Conservation (phyloP, 257 asterid species). For the Solanum paucissectum region DNA sequence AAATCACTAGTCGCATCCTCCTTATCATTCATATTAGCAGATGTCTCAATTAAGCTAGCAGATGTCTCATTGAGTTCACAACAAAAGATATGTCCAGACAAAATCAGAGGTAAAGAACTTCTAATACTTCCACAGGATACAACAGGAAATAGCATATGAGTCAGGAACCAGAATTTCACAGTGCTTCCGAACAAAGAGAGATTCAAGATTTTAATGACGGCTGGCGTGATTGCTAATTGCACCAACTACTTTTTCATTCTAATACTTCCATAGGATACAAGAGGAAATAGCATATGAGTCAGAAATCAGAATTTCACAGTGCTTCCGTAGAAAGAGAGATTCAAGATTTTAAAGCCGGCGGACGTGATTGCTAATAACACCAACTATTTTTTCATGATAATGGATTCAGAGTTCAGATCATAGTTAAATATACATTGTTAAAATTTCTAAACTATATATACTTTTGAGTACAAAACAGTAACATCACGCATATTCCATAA, state of each 20-base stretch:
- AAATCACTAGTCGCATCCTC: too few relatives aligned
- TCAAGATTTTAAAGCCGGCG: neutral
- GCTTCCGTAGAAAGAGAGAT: neutral
- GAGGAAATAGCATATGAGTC: neutral
- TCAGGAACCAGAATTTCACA: neutral
- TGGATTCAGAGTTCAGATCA: neutral
- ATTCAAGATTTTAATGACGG: neutral
- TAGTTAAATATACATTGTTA: neutral
- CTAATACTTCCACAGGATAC: neutral
- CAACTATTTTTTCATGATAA: neutral
- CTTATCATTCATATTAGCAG: too few relatives aligned
- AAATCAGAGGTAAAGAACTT: neutral
- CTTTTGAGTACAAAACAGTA: neutral
- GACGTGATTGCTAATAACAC: neutral
- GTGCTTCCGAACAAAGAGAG: neutral
- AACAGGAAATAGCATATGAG: neutral
- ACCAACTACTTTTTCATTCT: neutral
- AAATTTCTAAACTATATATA: neutral
- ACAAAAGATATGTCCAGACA: neutral
- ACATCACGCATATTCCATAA: neutral
- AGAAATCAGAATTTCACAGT: neutral
- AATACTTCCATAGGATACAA: neutral
- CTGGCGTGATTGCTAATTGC: neutral
- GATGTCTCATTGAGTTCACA: too few relatives aligned
- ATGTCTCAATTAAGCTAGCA: too few relatives aligned